These are phyloP conservation scores for Penicillium malachiteum DNA, from an alignment of 495 filamentous ascomycete genomes.

Conservation along the genomic window DNA sequence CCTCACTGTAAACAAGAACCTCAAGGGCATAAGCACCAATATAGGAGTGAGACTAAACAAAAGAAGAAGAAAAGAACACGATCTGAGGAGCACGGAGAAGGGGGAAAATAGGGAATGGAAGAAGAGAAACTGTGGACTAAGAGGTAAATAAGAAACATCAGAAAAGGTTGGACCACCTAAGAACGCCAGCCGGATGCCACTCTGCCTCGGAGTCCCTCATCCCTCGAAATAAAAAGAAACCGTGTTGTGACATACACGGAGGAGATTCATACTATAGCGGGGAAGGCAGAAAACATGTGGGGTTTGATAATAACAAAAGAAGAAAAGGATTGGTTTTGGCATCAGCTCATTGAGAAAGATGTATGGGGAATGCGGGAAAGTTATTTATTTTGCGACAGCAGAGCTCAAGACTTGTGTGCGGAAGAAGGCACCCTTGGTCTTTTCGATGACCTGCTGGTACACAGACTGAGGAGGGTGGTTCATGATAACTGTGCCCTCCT, in stretches of 20 bases:
- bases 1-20: constrained; percentile 17
- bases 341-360: constrained; percentile 23
- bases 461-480: constrained; percentile 98
- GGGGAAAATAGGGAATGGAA: constrained; percentile 17
- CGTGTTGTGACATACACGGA: constrained; percentile 38
- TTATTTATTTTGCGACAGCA: constrained; percentile 49
- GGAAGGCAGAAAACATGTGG: constrained; percentile 36
- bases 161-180: constrained; percentile 43
- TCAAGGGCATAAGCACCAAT: constrained; percentile 16
- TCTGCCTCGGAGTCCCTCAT: constrained; percentile 41
- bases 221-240: constrained; percentile 29
- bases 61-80: constrained; percentile 6
- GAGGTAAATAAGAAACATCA: constrained; percentile 36
- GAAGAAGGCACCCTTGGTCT: constrained; percentile 94
- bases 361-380: not conserved
- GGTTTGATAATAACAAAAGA: constrained; percentile 37
- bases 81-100: constrained; percentile 6
- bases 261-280: constrained; percentile 41
- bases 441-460: constrained; percentile 98
- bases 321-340: constrained; percentile 33
- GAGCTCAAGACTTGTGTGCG: constrained; percentile 72
- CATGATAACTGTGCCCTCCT: constrained; percentile 98
- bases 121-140: constrained; percentile 27
- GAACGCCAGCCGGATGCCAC: constrained; percentile 54
- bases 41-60: constrained; percentile 6